Base-by-base conservation (phyloP, 495 filamentous ascomycete genomes). In the Podospora conica region DNA sequence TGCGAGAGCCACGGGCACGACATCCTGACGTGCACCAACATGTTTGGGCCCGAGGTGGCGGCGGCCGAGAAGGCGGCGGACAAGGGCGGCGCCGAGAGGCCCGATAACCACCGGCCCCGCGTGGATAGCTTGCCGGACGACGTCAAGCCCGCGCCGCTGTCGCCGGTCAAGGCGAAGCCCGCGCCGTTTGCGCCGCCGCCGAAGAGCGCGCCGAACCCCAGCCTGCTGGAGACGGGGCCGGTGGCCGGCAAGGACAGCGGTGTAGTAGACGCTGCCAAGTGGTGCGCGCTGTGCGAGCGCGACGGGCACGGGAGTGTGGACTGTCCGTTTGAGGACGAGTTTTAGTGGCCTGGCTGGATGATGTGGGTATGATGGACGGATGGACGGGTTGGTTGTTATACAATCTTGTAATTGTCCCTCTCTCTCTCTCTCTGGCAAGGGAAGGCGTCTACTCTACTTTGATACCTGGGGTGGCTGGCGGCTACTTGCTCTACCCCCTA, bases 301-400 rank as follows among this genome's bases (percentile, higher is more conserved):
- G 96, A 98, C 72, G 95, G 95, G 29, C 95, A 99, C 72, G 91
- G 95, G 75, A 96, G 92, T 73, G 92, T 96, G 66, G 91, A 96
- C 75, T 98, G 94, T 80, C 94, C 93, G 15, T 90, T 96, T 78
- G 93, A 97, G 75, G 92, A 94, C 73, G 90, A 86, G 70, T 89
- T 88, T 67, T 86, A 71, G 55, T 12, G 31, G 18, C 25, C 12
- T 23, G 33, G 12, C 9, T 62, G 20, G 58, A 20, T 12, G 10
- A 3, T 53, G 11, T 21, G 21, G 31, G 28, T 54, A 54, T 22
- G 27, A 40, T 61, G 31, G 33, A 40, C n/a, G 33, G 48, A 61
- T 61, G 33, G 28, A n/a, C 27, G 7, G 48, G 61, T 53, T 54
- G 23, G 11, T 18, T 29, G 23, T 18, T 29, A 18, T n/a, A 48